Base-by-base conservation (phyloP, 148 eudicot genomes). In the Nepenthes gracilis region DNA sequence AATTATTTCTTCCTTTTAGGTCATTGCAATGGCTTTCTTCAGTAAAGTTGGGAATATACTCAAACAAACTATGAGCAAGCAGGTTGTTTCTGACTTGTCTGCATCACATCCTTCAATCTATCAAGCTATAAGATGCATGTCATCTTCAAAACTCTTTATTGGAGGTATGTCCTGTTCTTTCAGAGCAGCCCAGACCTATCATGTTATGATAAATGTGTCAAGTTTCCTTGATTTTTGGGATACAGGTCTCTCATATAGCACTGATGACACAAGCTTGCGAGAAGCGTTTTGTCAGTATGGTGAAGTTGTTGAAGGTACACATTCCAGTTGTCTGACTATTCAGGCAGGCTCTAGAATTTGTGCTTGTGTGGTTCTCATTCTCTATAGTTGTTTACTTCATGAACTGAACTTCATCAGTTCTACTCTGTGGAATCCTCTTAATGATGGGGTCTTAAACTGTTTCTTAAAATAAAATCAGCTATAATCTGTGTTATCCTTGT, bases 131-230 rank as follows among this genome's bases (percentile, higher is more conserved):
- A 76, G 81, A 67, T 62, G 78, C 64, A 75, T 78, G 75, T 81
- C 85, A 23, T 64, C 80, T 10, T 61, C 86, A 35, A 78, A 82
- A 73, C 76, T 82, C 60, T 82, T 82, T 53, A 53, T 82, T 68
- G 86, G 86, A 82, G 86, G 86, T 82, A 36, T 36, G 32, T 40
- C 2, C 15, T 60, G 6, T 47, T 32, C n/a, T 12, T 40, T 40
- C 8, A 40, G 8, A 40, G 45, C 45, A 40, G 4, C 45, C 8
- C 8, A 8, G 45, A 3, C 8, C 8, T 40, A 8, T 40, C 45
- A 3, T 4, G 4, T 40, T 1, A 8, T 40, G 45, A 8, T 40
- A 40, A 40, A 40, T 8, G 8, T 40, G 8, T 40, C 45, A 40
- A 40, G 45, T 4, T 40, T 40, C 33, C 59, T 33, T 2, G 12